Percentiles rank a stretch among this genome's conserved stretches.
These are phyloP conservation scores for Hirsutella rhossiliensis DNA, from an alignment of 2,329 filamentous ascomycete species.

Conservation along the genomic window DNA sequence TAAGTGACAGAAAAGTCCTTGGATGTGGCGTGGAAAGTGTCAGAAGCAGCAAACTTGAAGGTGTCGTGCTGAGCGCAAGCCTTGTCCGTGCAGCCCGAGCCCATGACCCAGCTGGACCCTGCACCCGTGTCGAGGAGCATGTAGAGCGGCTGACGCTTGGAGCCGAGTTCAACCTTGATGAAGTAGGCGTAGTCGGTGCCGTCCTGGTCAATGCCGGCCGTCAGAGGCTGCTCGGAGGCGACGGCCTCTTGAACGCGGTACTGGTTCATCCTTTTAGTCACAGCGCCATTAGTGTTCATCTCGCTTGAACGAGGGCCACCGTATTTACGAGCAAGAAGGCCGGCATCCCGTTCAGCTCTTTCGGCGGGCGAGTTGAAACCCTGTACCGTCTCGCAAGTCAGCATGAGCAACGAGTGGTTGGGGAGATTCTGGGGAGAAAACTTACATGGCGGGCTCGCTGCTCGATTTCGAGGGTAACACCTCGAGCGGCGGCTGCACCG, in stretches of 20 bases:
- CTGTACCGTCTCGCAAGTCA: conserved; percentile 11
- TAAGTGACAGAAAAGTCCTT: conserved; percentile 57
- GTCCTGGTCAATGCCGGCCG: conserved; percentile 48
- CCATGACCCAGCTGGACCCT: conserved; percentile 76
- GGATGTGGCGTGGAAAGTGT: conserved; percentile 40
- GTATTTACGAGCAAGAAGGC: conserved; percentile 26
- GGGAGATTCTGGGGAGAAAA: background rate
- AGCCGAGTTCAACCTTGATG: conserved; percentile 43
- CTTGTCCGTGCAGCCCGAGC: conserved; percentile 49
- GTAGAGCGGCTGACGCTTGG: conserved; percentile 38
- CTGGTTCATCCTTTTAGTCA: conserved; percentile 28
- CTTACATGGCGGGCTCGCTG: conserved; percentile 17
- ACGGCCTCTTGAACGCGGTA: conserved; percentile 35
- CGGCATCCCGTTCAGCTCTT: conserved; percentile 18
- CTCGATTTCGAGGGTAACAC: conserved; percentile 27
- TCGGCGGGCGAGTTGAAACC: conserved; percentile 17
- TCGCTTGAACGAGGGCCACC: conserved; percentile 1
- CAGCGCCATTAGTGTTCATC: background rate
- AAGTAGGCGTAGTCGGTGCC: conserved; percentile 58
- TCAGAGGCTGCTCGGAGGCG: conserved; percentile 31
- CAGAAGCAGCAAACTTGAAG: conserved; percentile 56
- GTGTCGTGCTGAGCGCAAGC: conserved; percentile 60
- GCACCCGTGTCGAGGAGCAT: conserved; percentile 57
- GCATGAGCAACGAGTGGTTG: background rate
- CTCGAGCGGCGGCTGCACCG: too few relatives aligned